A percentile compares a stretch with the other conserved stretches of the same genome.
Evolutionary conservation across 192 early-diverging fungal species (phyloP).

Genomic region (Umbelopsis isabellina): DNA sequence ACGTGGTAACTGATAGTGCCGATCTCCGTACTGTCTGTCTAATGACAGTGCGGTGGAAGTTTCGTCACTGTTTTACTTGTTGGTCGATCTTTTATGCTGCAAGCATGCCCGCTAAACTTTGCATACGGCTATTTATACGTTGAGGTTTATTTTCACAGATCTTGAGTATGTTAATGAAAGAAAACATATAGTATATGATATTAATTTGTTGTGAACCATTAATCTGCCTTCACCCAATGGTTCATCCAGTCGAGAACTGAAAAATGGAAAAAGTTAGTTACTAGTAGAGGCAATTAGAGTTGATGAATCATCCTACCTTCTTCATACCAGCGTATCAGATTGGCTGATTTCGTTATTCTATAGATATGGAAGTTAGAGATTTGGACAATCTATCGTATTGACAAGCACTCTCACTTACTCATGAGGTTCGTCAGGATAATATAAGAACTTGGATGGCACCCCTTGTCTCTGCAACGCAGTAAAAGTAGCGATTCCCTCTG

Average conservation of each 20-base stretch:
- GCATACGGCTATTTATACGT: too few species aligned
- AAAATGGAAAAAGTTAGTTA: not conserved
- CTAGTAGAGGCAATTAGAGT: not conserved
- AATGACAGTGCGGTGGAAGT: too few species aligned
- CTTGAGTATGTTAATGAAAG: too few species aligned
- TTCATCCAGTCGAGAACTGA: conserved; percentile 5
- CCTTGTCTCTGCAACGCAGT: conserved; percentile 74
- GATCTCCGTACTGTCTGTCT: too few species aligned
- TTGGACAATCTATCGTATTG: not conserved
- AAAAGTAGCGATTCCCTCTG: conserved; percentile 73
- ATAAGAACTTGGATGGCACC: conserved; percentile 68
- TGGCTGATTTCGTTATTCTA: conserved; percentile 59
- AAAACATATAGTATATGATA: too few species aligned
- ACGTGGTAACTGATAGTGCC: too few species aligned
- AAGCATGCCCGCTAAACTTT: too few species aligned
- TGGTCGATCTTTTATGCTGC: too few species aligned
- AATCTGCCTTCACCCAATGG: not conserved
- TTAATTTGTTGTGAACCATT: too few species aligned
- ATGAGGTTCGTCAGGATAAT: conserved; percentile 75
- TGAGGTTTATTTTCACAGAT: too few species aligned
- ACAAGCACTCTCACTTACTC: conserved; percentile 42
- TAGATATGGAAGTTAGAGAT: not conserved
- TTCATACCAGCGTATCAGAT: conserved; percentile 70
- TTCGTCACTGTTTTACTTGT: too few species aligned
- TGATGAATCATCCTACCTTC: conserved; percentile 43